These are phyloP conservation scores for Xylaria acuta DNA, from an alignment of 495 filamentous ascomycete species.

Conservation along the genomic window DNA sequence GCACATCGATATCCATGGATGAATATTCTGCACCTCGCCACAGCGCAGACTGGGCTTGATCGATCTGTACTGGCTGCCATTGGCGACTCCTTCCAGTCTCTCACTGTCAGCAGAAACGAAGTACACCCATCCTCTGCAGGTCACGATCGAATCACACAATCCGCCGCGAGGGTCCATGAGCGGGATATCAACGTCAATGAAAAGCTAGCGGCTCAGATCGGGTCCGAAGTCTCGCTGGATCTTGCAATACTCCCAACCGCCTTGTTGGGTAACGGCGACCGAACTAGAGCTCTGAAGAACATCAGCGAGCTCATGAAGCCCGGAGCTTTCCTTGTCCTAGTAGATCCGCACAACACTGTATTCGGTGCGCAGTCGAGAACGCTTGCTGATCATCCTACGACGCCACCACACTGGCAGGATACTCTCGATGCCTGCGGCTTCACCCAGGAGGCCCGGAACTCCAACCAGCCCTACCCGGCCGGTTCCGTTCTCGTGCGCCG, in stretches of 20 bases:
- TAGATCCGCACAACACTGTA: slow-evolving; percentile 28
- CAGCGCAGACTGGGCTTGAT: slow-evolving; percentile 37
- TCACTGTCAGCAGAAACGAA: slow-evolving; percentile 32
- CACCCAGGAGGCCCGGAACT: slow-evolving; percentile 30
- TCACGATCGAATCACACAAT: neutral
- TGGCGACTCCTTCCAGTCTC: slow-evolving; percentile 42
- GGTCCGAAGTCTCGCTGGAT: slow-evolving; percentile 36
- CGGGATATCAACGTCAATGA: slow-evolving; percentile 36
- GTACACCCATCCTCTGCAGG: neutral
- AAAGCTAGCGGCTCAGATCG: slow-evolving; percentile 28
- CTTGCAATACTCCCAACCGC: slow-evolving; percentile 47
- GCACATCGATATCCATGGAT: slow-evolving; percentile 50
- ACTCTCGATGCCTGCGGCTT: slow-evolving; percentile 47
- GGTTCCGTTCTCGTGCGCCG: slow-evolving; percentile 49
- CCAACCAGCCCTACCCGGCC: slow-evolving; percentile 36
- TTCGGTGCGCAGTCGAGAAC: neutral
- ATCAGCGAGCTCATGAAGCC: slow-evolving; percentile 45
- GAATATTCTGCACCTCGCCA: slow-evolving; percentile 49
- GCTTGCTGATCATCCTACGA: slow-evolving; percentile 5
- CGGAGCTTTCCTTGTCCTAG: slow-evolving; percentile 51
- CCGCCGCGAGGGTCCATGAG: neutral
- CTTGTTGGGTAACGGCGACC: slow-evolving; percentile 33
- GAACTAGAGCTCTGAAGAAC: slow-evolving; percentile 24
- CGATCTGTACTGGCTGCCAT: slow-evolving; percentile 43
- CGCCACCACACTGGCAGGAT: slow-evolving; percentile 44